Base-by-base conservation (phyloP, 371 early-diverging fungal species). In the Capniomyces stellatus region DNA sequence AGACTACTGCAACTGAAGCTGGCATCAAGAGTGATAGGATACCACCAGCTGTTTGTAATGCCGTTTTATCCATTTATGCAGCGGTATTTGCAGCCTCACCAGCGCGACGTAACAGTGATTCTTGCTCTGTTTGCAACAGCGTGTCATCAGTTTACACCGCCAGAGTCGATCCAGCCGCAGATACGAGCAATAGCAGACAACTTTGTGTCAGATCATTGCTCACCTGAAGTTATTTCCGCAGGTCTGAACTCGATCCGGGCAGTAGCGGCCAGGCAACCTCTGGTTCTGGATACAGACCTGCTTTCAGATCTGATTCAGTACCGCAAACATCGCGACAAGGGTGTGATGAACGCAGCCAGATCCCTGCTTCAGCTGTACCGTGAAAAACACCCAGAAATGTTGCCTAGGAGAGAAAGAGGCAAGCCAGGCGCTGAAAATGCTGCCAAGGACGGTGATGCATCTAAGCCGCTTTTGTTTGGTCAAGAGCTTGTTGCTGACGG, bases 221-320 rank as follows among this genome's bases (percentile, higher is more conserved):
- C 93, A 8, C 76, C 81, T 15, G 95, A 95, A 67, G 97, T 94
- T 29, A 89, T 95, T 68, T 78, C 87, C 18, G 95, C 91, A 0
- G 97, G 86, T 51, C 69, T 96, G 52, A 96, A 96, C 66, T 80
- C 84, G 44, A 76, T 95, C 44, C 85, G 97, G 54, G 94, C 93
- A 58, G 80, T 96, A n/a, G 86, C 85, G 60, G 58, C 73, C 1
- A 81, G 97, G 21, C 82, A 83, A 54, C 94, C 97, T 3, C 65
- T 95, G 46, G 90, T 92, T 13, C 89, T 96, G 71, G 76, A 85
- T 28, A 77, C 81, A 23, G 82, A 83, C 1, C 67, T 95, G 48
- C 67, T 96, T 47, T 81, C 87, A 64, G 87, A 89, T 62, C 64
- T 95, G 65, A 76, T 87, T 3, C 82, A 86, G 54, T 95, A 87